A percentile compares a stretch with the other conserved stretches of the same genome.
Evolutionary conservation across 2,329 filamentous ascomycete species (phyloP).

Genomic region (Claviceps sp.): DNA sequence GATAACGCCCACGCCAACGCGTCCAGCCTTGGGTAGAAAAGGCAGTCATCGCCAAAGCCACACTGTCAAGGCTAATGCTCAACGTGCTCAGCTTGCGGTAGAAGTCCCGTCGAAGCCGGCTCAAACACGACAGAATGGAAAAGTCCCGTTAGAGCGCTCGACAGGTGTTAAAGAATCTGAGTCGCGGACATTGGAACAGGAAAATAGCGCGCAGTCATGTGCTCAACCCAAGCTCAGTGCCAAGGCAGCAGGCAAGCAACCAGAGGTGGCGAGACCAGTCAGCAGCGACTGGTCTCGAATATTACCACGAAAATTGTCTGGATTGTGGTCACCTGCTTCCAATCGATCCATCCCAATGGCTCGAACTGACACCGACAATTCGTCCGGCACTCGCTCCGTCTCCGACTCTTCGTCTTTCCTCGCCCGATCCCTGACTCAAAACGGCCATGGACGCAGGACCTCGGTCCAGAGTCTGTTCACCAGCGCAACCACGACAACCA

Average conservation of each 20-base stretch:
- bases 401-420: constrained; percentile 12
- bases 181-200: not conserved
- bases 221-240: constrained; percentile 18
- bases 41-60: constrained; percentile 33
- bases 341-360: constrained; percentile 1
- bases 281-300: constrained; percentile 8
- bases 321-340: constrained; percentile 3
- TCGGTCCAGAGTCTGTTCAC: constrained; percentile 18
- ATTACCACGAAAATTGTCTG: constrained; percentile 1
- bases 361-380: constrained; percentile 4
- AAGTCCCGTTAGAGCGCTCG: constrained; percentile 16
- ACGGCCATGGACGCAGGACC: constrained; percentile 13
- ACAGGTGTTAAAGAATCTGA: not conserved
- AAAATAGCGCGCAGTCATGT: not conserved
- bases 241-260: constrained; percentile 37
- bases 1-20: constrained; percentile 21
- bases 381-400: constrained; percentile 3
- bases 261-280: constrained; percentile 14
- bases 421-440: constrained; percentile 20
- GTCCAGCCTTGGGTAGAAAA: constrained; percentile 31
- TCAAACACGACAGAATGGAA: constrained; percentile 10
- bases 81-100: not conserved
- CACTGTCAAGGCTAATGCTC: constrained; percentile 9
- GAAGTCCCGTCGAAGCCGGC: constrained; percentile 4
- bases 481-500: constrained; percentile 24